Conservation (phyloP, 495 filamentous ascomycete genomes). For the Penicillium paradoxum region DNA sequence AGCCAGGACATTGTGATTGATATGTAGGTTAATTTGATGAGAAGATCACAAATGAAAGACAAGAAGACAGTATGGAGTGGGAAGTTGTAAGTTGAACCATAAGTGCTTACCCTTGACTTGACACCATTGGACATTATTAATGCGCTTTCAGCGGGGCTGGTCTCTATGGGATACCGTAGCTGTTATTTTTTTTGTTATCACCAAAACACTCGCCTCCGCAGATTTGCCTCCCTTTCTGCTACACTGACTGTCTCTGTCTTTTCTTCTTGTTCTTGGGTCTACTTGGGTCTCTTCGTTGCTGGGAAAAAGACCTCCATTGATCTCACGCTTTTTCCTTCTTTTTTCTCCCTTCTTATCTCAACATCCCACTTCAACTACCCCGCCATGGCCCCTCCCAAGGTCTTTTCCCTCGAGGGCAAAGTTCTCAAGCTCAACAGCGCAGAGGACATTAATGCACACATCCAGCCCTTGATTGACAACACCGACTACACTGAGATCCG, state of each 20-base stretch:
- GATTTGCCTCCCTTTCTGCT: constrained; percentile 4
- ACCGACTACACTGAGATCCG: constrained; percentile 76
- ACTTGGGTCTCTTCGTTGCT: not conserved
- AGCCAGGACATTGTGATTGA: constrained; percentile 39
- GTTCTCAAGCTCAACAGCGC: constrained; percentile 86
- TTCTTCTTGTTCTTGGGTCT: not conserved
- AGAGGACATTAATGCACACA: constrained; percentile 79
- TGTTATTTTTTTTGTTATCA: constrained; percentile 24
- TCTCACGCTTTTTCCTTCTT: constrained; percentile 1
- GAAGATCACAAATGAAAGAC: not conserved
- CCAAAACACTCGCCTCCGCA: constrained; percentile 11
- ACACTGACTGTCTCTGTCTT: constrained; percentile 9
- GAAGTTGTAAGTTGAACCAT: not conserved
- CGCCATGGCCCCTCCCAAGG: constrained; percentile 56
- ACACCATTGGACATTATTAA: constrained; percentile 28
- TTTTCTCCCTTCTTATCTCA: constrained; percentile 5
- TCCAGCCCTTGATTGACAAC: constrained; percentile 64
- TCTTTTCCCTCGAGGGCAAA: constrained; percentile 88
- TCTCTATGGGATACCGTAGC: constrained; percentile 14
- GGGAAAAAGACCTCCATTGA: not conserved
- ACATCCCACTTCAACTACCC: constrained; percentile 28
- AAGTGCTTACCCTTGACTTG: not conserved
- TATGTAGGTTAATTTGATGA: not conserved
- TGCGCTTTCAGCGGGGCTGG: constrained; percentile 18
- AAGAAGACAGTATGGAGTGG: not conserved